These are phyloP conservation scores for Phytophthora nicotianae DNA, from an alignment of 352 stramenopile genomes.

Conservation along the genomic window DNA sequence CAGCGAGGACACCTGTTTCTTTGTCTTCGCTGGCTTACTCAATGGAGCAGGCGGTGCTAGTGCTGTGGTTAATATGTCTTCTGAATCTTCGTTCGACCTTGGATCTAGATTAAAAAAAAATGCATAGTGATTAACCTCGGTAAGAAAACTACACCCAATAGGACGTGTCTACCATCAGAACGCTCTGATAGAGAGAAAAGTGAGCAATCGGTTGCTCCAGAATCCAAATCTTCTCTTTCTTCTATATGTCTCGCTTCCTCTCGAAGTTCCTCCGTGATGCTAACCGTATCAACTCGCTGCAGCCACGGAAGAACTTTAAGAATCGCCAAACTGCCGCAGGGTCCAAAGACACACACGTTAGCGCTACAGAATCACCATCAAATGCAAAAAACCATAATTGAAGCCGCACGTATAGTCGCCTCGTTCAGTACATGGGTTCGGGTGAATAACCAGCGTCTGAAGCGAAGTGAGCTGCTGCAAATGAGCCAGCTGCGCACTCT, in stretches of 20 bases:
- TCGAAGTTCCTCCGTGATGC: constrained; percentile 54
- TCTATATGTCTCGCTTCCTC: constrained; percentile 46
- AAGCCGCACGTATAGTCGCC: constrained; percentile 51
- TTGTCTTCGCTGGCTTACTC: constrained; percentile 9
- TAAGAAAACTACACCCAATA: no score
- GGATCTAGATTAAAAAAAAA: constrained; percentile 4
- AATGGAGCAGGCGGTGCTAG: not conserved
- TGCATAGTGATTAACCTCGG: not conserved
- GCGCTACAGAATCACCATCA: no score
- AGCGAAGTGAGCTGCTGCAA: constrained; percentile 51
- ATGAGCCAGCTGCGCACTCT: constrained; percentile 50
- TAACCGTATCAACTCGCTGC: constrained; percentile 44
- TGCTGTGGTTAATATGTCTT: not conserved
- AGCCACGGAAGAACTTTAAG: constrained; percentile 59
- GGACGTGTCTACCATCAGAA: constrained; percentile 25
- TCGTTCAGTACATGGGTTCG: constrained; percentile 69
- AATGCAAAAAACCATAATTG: not conserved
- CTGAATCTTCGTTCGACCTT: not conserved
- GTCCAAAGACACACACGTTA: no score
- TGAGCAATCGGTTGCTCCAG: constrained; percentile 43
- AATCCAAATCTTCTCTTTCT: constrained; percentile 38
- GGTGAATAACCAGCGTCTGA: constrained; percentile 59
- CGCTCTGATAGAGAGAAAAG: constrained; percentile 25
- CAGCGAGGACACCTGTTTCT: constrained; percentile 28
- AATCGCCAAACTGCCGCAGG: constrained; percentile 29